Conservation (phyloP, 2,329 filamentous ascomycete species). For the Sporothrix dimorphospora region DNA sequence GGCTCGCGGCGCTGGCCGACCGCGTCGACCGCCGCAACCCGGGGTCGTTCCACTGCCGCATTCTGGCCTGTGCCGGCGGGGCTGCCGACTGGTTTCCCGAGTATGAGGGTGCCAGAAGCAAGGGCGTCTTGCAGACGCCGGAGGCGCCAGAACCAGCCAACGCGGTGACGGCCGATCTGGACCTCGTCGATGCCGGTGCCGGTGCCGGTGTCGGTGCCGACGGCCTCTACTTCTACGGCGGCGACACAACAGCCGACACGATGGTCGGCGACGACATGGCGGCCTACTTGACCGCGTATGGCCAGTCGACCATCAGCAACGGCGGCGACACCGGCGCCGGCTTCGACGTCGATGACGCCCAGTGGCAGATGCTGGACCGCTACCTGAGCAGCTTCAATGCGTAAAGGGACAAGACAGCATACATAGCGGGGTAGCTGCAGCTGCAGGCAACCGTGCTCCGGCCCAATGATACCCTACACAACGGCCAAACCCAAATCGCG, state of each 20-base stretch:
- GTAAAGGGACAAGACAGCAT: neutral
- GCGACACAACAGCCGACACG: neutral
- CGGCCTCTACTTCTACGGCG: neutral
- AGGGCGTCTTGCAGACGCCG: too few species aligned
- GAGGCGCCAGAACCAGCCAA: too few species aligned
- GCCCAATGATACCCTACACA: too few species aligned
- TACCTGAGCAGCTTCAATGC: neutral
- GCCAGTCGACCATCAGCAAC: neutral
- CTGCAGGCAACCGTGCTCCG: too few species aligned
- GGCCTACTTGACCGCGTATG: neutral
- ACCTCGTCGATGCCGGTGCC: neutral
- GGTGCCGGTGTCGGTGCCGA: neutral
- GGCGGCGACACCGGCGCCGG: neutral
- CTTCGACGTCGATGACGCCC: constrained; percentile 1
- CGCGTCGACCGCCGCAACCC: neutral
- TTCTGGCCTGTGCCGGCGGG: constrained; percentile 10
- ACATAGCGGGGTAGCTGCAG: too few species aligned
- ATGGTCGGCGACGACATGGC: neutral
- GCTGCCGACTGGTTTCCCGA: neutral
- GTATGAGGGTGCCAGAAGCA: neutral
- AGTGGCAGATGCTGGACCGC: constrained; percentile 17
- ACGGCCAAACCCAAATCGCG: too few species aligned
- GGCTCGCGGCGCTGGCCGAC: neutral
- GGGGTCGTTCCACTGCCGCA: neutral
- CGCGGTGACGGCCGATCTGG: neutral